Conservation (phyloP, 2,329 filamentous ascomycete species). For the Arthrobotrys sinensis region DNA sequence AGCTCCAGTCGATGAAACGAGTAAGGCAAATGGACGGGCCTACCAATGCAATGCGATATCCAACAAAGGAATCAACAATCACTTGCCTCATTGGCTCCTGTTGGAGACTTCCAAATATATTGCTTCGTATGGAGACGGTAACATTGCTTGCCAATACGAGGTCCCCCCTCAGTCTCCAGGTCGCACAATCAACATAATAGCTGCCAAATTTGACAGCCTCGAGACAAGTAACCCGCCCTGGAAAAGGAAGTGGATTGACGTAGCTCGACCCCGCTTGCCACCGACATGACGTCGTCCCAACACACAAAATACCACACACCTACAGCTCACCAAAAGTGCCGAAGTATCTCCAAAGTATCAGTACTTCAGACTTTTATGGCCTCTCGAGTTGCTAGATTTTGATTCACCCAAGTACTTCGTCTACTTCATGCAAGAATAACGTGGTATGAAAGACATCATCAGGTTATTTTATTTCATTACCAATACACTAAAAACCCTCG, state of each 20-base stretch:
- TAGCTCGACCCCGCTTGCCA: constrained; percentile 20
- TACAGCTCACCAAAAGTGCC: background rate
- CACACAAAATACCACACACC: constrained; percentile 29
- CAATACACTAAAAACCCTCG: constrained; percentile 2
- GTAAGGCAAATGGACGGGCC: too few species aligned
- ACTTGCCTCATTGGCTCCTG: background rate
- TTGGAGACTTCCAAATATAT: background rate
- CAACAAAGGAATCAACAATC: background rate
- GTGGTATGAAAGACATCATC: constrained; percentile 1
- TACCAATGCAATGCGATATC: too few species aligned
- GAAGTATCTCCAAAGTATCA: constrained; percentile 1
- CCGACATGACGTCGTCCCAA: constrained; percentile 32
- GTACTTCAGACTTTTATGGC: background rate
- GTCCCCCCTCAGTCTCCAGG: background rate
- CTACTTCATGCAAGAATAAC: background rate
- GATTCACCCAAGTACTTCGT: background rate
- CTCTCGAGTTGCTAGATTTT: background rate
- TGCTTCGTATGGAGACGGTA: background rate
- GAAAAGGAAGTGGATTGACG: constrained; percentile 17
- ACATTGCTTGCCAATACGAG: constrained; percentile 5
- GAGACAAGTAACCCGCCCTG: background rate
- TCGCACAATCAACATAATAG: background rate
- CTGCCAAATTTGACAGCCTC: background rate
- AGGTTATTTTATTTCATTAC: constrained; percentile 25
- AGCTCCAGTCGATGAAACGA: too few species aligned